Evolutionary conservation across 1,284 basidiomycete genomes (phyloP).

Genomic region (Boletellus dicymbophilus): DNA sequence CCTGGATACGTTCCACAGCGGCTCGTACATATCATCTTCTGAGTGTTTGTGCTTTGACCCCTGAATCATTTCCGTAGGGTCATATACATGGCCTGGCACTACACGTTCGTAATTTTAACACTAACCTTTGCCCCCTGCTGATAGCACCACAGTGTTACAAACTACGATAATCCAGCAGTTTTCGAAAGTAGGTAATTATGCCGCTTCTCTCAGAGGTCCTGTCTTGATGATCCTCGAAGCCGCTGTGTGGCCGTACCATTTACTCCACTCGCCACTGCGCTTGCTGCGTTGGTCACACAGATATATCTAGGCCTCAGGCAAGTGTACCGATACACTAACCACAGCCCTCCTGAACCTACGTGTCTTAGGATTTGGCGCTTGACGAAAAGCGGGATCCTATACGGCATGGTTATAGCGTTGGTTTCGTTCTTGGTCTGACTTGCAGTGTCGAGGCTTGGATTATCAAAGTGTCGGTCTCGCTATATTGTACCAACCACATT

Average conservation of each 20-base stretch:
- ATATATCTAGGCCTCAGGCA: conserved; percentile 15
- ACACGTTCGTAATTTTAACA: conserved; percentile 10
- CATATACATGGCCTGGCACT: conserved; percentile 24
- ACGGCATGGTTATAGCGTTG: conserved; percentile 31
- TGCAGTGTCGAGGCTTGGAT: conserved; percentile 40
- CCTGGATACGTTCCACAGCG: conserved; percentile 46
- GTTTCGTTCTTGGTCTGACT: conserved; percentile 40
- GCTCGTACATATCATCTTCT: conserved; percentile 11
- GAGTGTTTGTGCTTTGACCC: not conserved
- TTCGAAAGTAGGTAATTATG: conserved; percentile 7
- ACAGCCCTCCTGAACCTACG: conserved; percentile 4
- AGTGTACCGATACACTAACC: not conserved
- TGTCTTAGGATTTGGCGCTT: conserved; percentile 30
- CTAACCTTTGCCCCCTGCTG: not conserved
- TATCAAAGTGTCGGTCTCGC: conserved; percentile 36
- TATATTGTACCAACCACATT: not conserved
- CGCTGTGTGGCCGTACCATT: conserved; percentile 42
- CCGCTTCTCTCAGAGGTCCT: not conserved
- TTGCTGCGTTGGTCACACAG: conserved; percentile 47
- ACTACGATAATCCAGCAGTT: conserved; percentile 16
- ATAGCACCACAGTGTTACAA: conserved; percentile 12
- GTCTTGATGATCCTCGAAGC: conserved; percentile 7
- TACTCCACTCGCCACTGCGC: conserved; percentile 44
- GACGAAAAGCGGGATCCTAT: conserved; percentile 38
- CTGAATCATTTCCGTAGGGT: conserved; percentile 2